Evolutionary conservation across 441 rosid species (phyloP), one percentile per base, ranked within the genome.

Genomic region (Erodium texanum): DNA sequence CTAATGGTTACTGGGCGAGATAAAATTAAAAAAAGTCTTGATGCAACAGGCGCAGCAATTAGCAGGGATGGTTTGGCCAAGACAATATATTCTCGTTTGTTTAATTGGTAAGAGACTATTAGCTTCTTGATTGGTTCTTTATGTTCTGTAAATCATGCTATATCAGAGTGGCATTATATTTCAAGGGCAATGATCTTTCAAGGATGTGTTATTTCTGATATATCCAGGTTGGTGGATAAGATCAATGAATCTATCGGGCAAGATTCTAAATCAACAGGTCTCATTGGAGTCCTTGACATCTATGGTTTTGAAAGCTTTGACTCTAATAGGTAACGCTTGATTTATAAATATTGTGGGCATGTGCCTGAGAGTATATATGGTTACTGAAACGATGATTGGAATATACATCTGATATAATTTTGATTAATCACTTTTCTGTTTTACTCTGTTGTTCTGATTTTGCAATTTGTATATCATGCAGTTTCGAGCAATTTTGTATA

Each of bases 401-500:
- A n/a, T 32, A 56, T n/a, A 20, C 7, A 8, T 19, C 62, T 56
- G 62, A 20, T 20, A 24, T 9, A 19, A 22, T 22, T 15, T 20
- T 58, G 24, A 58, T 58, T 12, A 58, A 12, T 23, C 62, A 12
- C 29, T 58, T 58, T 10, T 20, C 14, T 58, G 7, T 58, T 58
- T 58, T 20, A 22, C 62, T 58, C 22, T 58, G 14, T 58, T 58
- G 20, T 58, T 12, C 24, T 58, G 14, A 58, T 12, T 20, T 34
- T 34, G 14, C 62, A 58, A 22, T 58, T 58, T 58, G n/a, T 58
- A 58, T 22, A 20, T 22, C 62, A 8, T 75, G 82, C 90, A 94
- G 98, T 80, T 94, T 94, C 75, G 98, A 94, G 85, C 98, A 94
- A 83, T 94, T 94, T 67, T 94, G 99, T 74, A 95, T 95, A 56